Base-by-base conservation (phyloP, 345 rosid genomes). In the Aquilaria sinensis region DNA sequence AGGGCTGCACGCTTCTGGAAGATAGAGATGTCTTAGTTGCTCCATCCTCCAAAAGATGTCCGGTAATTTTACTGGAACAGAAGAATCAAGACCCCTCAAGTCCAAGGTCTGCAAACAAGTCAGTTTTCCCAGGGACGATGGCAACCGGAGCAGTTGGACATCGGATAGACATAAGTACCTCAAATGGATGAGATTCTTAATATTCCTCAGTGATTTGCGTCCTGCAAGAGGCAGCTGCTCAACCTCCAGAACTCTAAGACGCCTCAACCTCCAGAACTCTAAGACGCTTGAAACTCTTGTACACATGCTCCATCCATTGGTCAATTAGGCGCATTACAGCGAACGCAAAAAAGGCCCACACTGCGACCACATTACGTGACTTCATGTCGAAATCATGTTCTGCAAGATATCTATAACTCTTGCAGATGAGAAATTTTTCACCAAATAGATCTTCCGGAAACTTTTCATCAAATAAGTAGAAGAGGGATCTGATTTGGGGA, bases 31-130 rank as follows among this genome's bases (percentile, higher is more conserved):
- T 15, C 69, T 29, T 13, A 70, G 23, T 34, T 59, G 52, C 43
- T 56, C 45, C 69, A 70, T 53, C 58, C 65, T 64, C 74, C 74
- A 70, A 23, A 65, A 64, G 15, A 52, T 69, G 49, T 65, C 54
- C 12, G 74, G 74, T 45, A 65, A 29, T 57, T 53, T 70, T 57
- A 58, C 60, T 33, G 56, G 61, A 16, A 64, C 54, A 56, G 60
- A 64, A 56, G 65, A 31, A 33, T 33, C 49, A 16, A 16, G 23
- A 16, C 23, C 23, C 54, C 74, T 47, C 30, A 70, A 51, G 34
- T 70, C 74, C 9, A 70, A 30, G 15, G 67, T 65, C 37, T 53
- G 65, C 49, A 64, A 51, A 32, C 65, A 53, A 15, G 9, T 31
- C 37, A 70, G 56, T 52, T 47, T 59, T 13, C 63, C 57, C 1